A percentile compares a stretch with the other conserved stretches of the same genome.
Conservation (phyloP, 176 grass and related monocot genomes). For the Cocos nucifera region DNA sequence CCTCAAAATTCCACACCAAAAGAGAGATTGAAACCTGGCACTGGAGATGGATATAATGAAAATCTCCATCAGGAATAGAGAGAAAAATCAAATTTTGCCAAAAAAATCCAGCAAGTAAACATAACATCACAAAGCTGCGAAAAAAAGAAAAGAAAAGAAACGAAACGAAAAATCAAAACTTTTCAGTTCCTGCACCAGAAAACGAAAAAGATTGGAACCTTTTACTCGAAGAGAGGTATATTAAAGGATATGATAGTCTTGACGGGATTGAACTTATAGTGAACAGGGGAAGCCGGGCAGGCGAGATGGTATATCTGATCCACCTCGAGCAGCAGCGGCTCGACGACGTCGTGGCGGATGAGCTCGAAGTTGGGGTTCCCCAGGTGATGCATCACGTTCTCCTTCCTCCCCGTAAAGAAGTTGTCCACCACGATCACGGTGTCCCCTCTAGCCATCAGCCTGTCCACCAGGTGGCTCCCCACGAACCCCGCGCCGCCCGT, state of each 20-base stretch:
- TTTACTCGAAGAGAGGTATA: not conserved
- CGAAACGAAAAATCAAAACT: too few species aligned
- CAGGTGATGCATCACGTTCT: constrained; percentile 73
- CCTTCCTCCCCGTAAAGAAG: constrained; percentile 80
- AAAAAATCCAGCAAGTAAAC: too few species aligned
- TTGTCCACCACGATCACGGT: constrained; percentile 92
- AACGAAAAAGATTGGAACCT: not conserved
- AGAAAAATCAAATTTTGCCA: too few species aligned
- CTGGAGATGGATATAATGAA: too few species aligned
- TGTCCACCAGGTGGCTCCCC: constrained; percentile 84
- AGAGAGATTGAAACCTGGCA: too few species aligned
- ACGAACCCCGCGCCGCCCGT: constrained; percentile 83
- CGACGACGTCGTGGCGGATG: constrained; percentile 82
- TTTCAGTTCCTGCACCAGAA: not conserved
- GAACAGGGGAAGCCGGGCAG: constrained; percentile 85
- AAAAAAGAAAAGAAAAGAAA: too few species aligned
- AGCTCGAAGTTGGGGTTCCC: constrained; percentile 61
- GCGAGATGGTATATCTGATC: constrained; percentile 97
- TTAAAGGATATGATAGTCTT: constrained; percentile 76
- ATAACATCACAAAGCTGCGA: too few species aligned
- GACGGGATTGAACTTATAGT: constrained; percentile 94
- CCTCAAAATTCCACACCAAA: too few species aligned
- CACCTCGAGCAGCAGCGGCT: constrained; percentile 90
- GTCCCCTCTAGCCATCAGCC: constrained; percentile 53
- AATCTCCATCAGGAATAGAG: too few species aligned